A percentile compares a stretch with the other conserved stretches of the same genome.
Conservation (phyloP, 2,329 filamentous ascomycete species). For the Cercospora sojina region DNA sequence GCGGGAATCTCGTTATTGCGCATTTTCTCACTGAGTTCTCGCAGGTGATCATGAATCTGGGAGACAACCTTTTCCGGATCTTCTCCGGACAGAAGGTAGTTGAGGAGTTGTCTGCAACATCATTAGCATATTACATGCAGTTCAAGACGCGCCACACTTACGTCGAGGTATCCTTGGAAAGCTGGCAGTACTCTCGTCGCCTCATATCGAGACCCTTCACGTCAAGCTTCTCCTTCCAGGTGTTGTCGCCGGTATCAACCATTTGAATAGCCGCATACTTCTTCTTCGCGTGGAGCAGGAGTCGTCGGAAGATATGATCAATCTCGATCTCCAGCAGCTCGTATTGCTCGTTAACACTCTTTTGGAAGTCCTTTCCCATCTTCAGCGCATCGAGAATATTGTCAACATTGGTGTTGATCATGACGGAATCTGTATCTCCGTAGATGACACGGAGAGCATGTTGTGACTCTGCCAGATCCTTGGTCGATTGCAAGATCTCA, state of each 20-base stretch:
- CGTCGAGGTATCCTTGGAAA: conserved; percentile 91
- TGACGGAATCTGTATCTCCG: conserved; percentile 97
- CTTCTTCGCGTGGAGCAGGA: conserved; percentile 95
- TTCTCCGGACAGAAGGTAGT: conserved; percentile 90
- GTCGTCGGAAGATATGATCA: conserved; percentile 91
- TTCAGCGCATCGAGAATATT: conserved; percentile 86
- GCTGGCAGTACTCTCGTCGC: conserved; percentile 89
- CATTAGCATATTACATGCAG: conserved; percentile 21
- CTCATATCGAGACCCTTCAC: conserved; percentile 99
- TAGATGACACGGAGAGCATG: conserved; percentile 89
- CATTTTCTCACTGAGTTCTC: conserved; percentile 83
- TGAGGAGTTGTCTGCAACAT: conserved; percentile 65
- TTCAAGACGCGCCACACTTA: conserved; percentile 33
- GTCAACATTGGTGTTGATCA: conserved; percentile 99
- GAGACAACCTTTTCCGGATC: conserved; percentile 84
- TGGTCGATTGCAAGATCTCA: conserved; percentile 94
- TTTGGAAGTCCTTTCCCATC: conserved; percentile 93
- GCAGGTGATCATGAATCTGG: conserved; percentile 89
- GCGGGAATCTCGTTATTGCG: conserved; percentile 71
- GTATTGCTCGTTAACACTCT: conserved; percentile 90
- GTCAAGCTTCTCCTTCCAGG: conserved; percentile 90
- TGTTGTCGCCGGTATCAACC: conserved; percentile 75
- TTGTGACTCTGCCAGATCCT: conserved; percentile 88
- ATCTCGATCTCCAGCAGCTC: conserved; percentile 94
- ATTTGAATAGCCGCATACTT: conserved; percentile 98